Percentiles rank a stretch among this genome's conserved stretches.
phyloP scores from a whole-genome alignment of 2,329 filamentous ascomycete genomes.

The Juglanconis oblonga region DNA sequence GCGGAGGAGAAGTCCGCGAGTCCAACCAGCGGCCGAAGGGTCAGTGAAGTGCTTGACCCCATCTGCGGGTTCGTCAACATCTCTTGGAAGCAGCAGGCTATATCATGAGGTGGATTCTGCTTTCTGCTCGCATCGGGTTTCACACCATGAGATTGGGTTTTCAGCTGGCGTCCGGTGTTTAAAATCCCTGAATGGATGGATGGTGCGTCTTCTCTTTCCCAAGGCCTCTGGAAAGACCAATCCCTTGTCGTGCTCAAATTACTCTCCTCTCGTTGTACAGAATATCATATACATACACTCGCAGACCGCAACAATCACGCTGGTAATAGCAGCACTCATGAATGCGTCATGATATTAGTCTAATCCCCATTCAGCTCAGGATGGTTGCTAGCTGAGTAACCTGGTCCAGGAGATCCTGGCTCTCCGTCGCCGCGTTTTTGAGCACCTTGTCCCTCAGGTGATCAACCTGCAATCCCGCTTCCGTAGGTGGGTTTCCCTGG shows the following conservation, averaged over 20 bases:
- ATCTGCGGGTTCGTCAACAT: background rate
- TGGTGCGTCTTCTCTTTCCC: slow-evolving; percentile 7
- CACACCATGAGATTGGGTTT: background rate
- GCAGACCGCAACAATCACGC: background rate
- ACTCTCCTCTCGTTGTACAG: slow-evolving; percentile 10
- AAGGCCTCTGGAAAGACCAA: background rate
- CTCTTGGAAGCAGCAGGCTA: background rate
- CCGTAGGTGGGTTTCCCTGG: slow-evolving; percentile 51
- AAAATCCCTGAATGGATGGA: slow-evolving; percentile 1
- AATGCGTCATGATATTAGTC: slow-evolving; percentile 14
- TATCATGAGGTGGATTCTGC: background rate
- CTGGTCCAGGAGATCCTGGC: slow-evolving; percentile 47
- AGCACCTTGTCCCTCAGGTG: slow-evolving; percentile 56
- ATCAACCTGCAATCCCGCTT: slow-evolving; percentile 51
- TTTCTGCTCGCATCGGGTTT: background rate
- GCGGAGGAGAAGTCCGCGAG: slow-evolving; percentile 65
- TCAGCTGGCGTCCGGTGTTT: slow-evolving; percentile 13
- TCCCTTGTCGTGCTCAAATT: background rate
- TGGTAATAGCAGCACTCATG: too few relatives aligned
- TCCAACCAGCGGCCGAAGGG: slow-evolving; percentile 13
- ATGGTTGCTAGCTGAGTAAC: slow-evolving; percentile 39
- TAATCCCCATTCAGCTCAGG: background rate
- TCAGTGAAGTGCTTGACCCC: background rate
- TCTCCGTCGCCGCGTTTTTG: slow-evolving; percentile 51
- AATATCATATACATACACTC: background rate